These are phyloP conservation scores for Dissophora globulifera DNA, from an alignment of 192 early-diverging fungal genomes.

Conservation along the genomic window DNA sequence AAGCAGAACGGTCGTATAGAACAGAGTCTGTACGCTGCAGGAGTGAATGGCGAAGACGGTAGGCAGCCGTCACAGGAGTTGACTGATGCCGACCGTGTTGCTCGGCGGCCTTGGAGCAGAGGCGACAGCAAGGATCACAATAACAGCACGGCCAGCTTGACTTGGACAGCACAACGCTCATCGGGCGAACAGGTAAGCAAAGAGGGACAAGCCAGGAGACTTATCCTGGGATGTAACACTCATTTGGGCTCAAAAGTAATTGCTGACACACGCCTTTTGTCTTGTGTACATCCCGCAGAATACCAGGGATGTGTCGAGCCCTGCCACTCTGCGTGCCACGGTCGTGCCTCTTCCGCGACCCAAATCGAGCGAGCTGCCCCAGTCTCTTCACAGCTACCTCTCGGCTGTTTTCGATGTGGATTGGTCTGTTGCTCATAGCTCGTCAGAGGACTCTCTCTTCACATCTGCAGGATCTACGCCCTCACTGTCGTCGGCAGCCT, in stretches of 20 bases:
- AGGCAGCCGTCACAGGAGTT: no score
- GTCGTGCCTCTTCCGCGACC: constrained; percentile 9
- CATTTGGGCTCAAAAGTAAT: no score
- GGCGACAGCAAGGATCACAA: neutral
- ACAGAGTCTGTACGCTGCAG: constrained; percentile 12
- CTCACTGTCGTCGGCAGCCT: neutral
- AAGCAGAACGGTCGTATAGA: constrained; percentile 7
- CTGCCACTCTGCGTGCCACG: no score
- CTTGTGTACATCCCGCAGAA: no score
- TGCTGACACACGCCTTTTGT: no score
- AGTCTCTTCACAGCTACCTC: constrained; percentile 37
- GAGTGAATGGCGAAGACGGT: constrained; percentile 3
- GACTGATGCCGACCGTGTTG: neutral
- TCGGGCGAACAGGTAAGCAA: no score
- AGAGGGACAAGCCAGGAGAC: no score
- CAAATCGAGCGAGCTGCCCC: constrained; percentile 20
- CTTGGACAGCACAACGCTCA: neutral
- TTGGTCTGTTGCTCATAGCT: constrained; percentile 31
- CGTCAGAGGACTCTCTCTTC: constrained; percentile 28
- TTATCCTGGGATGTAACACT: no score
- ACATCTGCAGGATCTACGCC: constrained; percentile 9
- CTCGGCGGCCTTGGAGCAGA: neutral
- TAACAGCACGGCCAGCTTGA: neutral
- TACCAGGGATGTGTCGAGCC: no score
- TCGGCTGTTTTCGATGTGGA: constrained; percentile 39